Conservation (phyloP, 768 basidiomycete genomes). For the Mycena filopes region DNA sequence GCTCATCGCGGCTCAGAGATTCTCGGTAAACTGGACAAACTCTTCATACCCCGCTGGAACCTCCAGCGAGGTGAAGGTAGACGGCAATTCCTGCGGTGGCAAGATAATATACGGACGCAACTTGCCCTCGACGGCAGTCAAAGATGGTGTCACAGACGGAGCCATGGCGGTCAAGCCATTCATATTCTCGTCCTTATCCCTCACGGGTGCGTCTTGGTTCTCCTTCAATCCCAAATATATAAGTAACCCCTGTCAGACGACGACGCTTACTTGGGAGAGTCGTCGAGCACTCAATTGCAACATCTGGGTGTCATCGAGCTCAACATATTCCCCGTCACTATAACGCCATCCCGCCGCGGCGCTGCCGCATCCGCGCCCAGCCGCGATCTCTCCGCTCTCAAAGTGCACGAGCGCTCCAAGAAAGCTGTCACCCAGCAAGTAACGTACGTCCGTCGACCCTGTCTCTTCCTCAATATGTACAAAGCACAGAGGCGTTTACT, state of each 20-base stretch:
- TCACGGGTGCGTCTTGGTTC: conserved; percentile 11
- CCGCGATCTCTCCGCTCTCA: not conserved
- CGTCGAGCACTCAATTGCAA: not conserved
- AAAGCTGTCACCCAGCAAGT: conserved; percentile 30
- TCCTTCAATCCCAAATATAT: not conserved
- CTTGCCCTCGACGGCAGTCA: not conserved
- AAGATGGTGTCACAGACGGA: conserved; percentile 5
- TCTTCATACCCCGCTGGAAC: not conserved
- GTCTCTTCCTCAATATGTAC: too few species aligned
- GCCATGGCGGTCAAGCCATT: conserved; percentile 1
- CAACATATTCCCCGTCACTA: not conserved
- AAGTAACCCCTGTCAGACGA: conserved; percentile 12
- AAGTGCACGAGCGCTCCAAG: conserved; percentile 29
- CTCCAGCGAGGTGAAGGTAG: conserved; percentile 1
- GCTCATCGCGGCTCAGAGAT: conserved; percentile 6
- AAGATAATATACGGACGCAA: not conserved
- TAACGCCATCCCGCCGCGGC: not conserved
- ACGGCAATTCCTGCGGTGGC: conserved; percentile 15
- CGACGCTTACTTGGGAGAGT: conserved; percentile 8
- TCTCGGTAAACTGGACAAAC: conserved; percentile 24
- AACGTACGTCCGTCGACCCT: conserved; percentile 20
- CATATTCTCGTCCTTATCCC: conserved; percentile 16
- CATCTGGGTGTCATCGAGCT: conserved; percentile 25
- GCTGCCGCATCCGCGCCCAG: too few species aligned
- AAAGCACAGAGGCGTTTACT: not conserved